Evolutionary conservation across 192 early-diverging fungal species (phyloP).

Genomic region (Coemansia sp.): DNA sequence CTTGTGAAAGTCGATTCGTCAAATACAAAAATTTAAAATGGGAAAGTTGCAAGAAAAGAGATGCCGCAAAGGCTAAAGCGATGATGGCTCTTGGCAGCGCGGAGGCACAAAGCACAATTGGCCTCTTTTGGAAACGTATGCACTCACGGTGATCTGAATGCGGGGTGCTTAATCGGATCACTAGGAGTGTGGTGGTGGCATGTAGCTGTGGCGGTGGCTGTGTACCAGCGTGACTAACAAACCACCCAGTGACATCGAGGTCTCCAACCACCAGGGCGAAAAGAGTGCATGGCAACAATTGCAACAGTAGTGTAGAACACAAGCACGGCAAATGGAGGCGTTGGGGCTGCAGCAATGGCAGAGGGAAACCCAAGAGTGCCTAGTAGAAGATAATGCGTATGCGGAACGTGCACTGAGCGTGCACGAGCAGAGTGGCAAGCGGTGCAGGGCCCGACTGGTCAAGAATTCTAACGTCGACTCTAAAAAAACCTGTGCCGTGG

Average conservation of each 20-base stretch:
- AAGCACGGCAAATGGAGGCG: neutral
- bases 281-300: neutral
- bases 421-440: neutral
- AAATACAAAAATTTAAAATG: neutral
- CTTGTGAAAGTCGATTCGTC: neutral
- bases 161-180: slow-evolving; percentile 3
- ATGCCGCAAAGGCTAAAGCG: neutral
- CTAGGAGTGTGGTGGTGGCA: neutral
- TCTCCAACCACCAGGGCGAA: neutral
- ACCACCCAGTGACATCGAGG: slow-evolving; percentile 1
- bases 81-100: neutral
- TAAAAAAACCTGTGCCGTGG: slow-evolving; percentile 4
- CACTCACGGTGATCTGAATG: neutral
- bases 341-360: slow-evolving; percentile 5
- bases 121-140: neutral
- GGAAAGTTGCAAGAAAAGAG: neutral
- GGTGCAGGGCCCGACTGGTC: neutral
- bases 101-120: neutral
- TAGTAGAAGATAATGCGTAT: neutral
- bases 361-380: neutral
- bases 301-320: neutral
- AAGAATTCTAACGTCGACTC: neutral
- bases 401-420: neutral
- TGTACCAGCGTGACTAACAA: neutral
- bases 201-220: neutral